Evolutionary conservation across 1,284 basidiomycete genomes (phyloP), one percentile per base, ranked within the genome.

Genomic region (Fomitopsis pinicola): DNA sequence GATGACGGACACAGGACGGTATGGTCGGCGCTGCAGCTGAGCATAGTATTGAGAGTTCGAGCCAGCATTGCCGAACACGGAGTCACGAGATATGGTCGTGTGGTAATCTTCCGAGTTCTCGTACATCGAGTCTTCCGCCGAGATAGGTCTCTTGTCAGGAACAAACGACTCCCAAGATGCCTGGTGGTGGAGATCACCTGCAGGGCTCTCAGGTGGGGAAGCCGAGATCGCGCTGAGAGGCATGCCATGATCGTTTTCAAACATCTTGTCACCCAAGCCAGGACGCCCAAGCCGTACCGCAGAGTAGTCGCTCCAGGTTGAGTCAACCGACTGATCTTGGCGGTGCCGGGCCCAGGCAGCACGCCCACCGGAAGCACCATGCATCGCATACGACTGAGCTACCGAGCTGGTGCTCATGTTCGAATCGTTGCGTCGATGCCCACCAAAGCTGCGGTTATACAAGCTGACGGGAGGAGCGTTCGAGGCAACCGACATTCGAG

Each of bases 181-280:
- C 53, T 65, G 59, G 45, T 62, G 60, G 19, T 55, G 62, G 14
- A 48, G 55, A 44, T 67, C 65, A 61, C 73, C 73, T 19, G 70
- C 65, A 17, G 71, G 68, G 58, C 80, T 81, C 45, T 80, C 80
- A 10, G 80, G 71, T 2, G 89, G 88, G 0, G 89, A 91, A 0
- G 84, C 89, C 0, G 86, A 83, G 65, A 93, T 92, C 0, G 88
- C 78, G 0, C 80, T 72, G 33, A 93, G 78, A 0, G 87, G 83
- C 60, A 83, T 79, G 3, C 81, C 82, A 46, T 78, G 80, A 54
- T 88, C 86, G 7, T 75, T 77, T 35, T 89, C 85, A 68, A 95
- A 92, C 92, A 95, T 94, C 79, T 94, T 92, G 69, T 94, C 93
- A 0, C 93, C 92, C 2, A 95, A 73, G 2, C 87, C 91, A 2